Evolutionary conservation across 2,329 filamentous ascomycete species (phyloP), one percentile per base, ranked within the genome.

Genomic region (Fulvia fulva): DNA sequence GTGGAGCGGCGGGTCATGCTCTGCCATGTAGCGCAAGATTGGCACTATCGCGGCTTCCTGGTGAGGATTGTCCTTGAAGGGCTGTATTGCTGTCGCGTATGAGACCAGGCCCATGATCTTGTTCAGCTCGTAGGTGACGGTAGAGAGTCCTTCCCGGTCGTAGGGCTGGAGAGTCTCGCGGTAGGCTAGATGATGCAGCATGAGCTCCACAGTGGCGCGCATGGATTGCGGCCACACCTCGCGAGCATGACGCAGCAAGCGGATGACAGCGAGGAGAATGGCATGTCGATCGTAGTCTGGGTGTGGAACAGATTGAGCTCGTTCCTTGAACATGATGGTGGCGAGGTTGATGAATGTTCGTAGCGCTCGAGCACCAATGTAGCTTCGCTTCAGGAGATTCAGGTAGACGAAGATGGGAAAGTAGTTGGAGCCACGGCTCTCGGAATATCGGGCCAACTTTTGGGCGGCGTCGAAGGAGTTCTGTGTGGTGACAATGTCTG

Each of bases 1-100:
- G 2, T 77, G 75, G 51, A 87, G 70, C 5, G 82, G 74, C 8
- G 83, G 84, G 22, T 76, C 67, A 50, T 79, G 77, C 21, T 75
- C 73, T 25, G 81, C 78, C 84, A 87, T 87, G 61, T 78, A 78
- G 55, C 77, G 74, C 12, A 87, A 71, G 4, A 87, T 71, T 41
- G 78, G 74, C 56, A 86, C 82, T 57, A 87, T 81, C 5, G 83
- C 83, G 56, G 76, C 76, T 64, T 86, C 79, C 65, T 85, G 83
- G 43, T 78, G 67, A 4, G 68, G 66, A 23, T 75, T 73, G 14
- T 77, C 77, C 37, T 77, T 72, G 57, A 82, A 80, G 0, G 83
- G 82, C n/a, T 76, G 67, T 2, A 74, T 60, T n/a, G 70, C 73
- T 5, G 78, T 73, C 2, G 82, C 78, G 8, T 64, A 34, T 1